Percentiles rank a stretch among this genome's conserved stretches.
These are phyloP conservation scores for Corylus avellana DNA, from an alignment of 306 rosid genomes.

Conservation along the genomic window DNA sequence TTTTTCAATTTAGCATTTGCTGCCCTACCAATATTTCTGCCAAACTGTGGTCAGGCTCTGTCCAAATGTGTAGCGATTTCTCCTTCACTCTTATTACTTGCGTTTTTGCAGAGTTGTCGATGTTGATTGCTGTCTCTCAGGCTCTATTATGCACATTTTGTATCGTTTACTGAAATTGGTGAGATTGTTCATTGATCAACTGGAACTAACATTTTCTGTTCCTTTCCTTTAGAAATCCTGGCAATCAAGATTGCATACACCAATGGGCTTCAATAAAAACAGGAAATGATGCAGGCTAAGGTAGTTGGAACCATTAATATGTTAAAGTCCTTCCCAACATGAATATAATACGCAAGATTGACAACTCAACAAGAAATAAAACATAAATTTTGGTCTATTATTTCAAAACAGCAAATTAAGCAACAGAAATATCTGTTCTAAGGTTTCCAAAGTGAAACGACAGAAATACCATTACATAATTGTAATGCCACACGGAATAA, in stretches of 20 bases:
- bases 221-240: no score
- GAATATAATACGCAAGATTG: not conserved
- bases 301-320: not conserved
- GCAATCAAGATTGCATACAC: no score
- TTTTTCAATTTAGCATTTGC: not conserved
- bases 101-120: no score
- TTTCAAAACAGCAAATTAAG: not conserved
- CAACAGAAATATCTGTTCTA: not conserved
- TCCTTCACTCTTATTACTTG: no score
- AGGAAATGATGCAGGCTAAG: no score
- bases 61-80: not conserved
- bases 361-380: not conserved
- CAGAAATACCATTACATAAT: not conserved
- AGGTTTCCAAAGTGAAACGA: not conserved
- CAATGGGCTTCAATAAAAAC: no score
- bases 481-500: not conserved
- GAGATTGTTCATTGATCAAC: no score
- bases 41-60: not conserved
- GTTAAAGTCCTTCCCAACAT: not conserved
- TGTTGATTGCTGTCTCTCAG: not conserved
- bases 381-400: not conserved
- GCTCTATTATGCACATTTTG: not conserved
- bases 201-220: no score
- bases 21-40: not conserved
- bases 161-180: no score